Conservation (phyloP, 129 eudicot species). For the Sambucus nigra region DNA sequence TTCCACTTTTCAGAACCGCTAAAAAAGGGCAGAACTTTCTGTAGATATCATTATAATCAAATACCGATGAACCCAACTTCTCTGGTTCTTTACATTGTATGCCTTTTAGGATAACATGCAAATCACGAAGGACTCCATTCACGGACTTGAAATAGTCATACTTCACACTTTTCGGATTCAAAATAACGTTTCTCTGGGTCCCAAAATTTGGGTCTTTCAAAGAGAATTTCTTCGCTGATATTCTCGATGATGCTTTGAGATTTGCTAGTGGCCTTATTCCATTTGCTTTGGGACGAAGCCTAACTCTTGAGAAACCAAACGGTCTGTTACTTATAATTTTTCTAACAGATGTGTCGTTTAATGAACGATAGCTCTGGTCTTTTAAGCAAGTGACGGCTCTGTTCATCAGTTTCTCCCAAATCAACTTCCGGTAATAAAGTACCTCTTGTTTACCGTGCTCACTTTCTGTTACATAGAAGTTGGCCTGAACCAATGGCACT, state of each 20-base stretch:
- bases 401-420: conserved; percentile 57
- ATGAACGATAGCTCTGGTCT: conserved; percentile 26
- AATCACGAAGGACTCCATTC: conserved; percentile 57
- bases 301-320: conserved; percentile 75
- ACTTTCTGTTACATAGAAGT: conserved; percentile 86
- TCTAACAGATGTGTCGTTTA: conserved; percentile 27
- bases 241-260: conserved; percentile 53
- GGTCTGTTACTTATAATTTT: conserved; percentile 32
- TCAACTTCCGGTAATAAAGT: conserved; percentile 46
- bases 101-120: conserved; percentile 59
- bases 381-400: conserved; percentile 26
- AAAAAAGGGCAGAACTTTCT: conserved; percentile 52
- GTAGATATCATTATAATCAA: conserved; percentile 75
- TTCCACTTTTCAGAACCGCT: conserved; percentile 37
- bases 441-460: conserved; percentile 66
- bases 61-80: conserved; percentile 75
- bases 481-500: conserved; percentile 63
- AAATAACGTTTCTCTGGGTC: neutral
- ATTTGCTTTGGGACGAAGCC: conserved; percentile 66
- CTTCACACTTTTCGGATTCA: neutral
- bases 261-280: conserved; percentile 74
- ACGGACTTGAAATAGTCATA: conserved; percentile 42
- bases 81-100: conserved; percentile 38
- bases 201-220: conserved; percentile 4
- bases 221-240: conserved; percentile 11